A percentile compares a stretch with the other conserved stretches of the same genome.
Evolutionary conservation across 2,329 filamentous ascomycete genomes (phyloP).

Genomic region (Raffaelea arxii): DNA sequence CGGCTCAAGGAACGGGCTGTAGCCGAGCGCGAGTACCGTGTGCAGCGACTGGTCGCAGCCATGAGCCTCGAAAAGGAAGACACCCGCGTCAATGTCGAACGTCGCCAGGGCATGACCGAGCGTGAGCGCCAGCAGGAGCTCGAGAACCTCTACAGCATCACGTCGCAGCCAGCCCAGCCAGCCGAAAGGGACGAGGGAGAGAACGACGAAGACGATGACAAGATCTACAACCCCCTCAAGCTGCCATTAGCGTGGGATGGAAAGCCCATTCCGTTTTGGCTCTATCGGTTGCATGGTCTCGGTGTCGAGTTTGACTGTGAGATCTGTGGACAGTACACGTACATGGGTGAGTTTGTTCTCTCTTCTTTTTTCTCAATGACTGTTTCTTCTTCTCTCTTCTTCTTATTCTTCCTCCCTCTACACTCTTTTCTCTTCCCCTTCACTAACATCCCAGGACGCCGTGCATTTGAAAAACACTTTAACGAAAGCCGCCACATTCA

Average conservation of each 20-base stretch:
- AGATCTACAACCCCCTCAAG: conserved; percentile 94
- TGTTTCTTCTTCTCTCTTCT: no score
- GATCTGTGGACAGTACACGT: conserved; percentile 58
- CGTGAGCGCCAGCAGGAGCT: conserved; percentile 89
- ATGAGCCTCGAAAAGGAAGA: conserved; percentile 85
- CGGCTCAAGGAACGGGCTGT: conserved; percentile 81
- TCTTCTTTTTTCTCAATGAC: background rate
- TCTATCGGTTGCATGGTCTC: conserved; percentile 92
- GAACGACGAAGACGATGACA: conserved; percentile 69
- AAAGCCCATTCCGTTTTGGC: conserved; percentile 97
- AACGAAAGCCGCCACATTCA: conserved; percentile 90
- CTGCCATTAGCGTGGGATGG: conserved; percentile 95
- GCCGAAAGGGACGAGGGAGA: conserved; percentile 42
- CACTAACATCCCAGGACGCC: conserved; percentile 72
- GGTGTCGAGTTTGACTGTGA: conserved; percentile 94
- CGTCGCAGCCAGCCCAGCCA: conserved; percentile 34
- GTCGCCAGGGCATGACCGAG: conserved; percentile 95
- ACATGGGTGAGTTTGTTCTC: conserved; percentile 9
- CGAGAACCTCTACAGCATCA: conserved; percentile 62
- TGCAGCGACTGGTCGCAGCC: conserved; percentile 67
- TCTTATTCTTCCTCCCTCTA: no score
- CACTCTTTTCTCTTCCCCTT: background rate
- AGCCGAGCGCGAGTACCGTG: conserved; percentile 76
- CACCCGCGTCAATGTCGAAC: conserved; percentile 89
- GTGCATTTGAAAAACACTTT: conserved; percentile 98